phyloP scores from a whole-genome alignment of 805 yeast species.

The Pichia paraexigua region DNA sequence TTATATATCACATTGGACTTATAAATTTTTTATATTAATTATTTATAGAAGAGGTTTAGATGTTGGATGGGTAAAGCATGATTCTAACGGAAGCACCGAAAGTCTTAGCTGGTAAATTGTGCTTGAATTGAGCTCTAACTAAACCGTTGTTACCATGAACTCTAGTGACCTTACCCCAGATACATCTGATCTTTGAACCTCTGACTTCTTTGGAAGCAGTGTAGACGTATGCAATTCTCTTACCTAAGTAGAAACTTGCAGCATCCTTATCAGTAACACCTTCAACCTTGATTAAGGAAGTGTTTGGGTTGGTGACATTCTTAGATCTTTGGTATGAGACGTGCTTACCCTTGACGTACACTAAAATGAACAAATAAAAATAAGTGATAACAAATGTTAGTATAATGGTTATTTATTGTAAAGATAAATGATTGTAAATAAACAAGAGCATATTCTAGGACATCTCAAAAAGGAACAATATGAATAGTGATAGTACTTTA shows the following conservation, averaged over 20 bases:
- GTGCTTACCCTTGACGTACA: conserved; percentile 99
- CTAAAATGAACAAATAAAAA: conserved; percentile 31
- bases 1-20: conserved; percentile 14
- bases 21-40: conserved; percentile 12
- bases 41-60: conserved; percentile 46
- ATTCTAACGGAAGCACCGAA: conserved; percentile 99
- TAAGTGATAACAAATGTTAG: conserved; percentile 16
- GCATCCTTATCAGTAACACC: conserved; percentile 89
- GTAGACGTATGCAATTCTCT: conserved; percentile 99
- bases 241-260: conserved; percentile 98
- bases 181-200: conserved; percentile 98
- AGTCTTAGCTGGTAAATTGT: conserved; percentile 98
- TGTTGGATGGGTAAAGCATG: conserved; percentile 99
- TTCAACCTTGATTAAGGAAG: conserved; percentile 94
- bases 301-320: conserved; percentile 96
- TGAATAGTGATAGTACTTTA: too few relatives aligned
- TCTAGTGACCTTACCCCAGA: conserved; percentile 99
- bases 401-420: conserved; percentile 1
- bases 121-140: conserved; percentile 98
- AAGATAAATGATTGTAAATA: too few relatives aligned
- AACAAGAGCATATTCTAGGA: too few relatives aligned
- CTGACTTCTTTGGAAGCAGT: conserved; percentile 95
- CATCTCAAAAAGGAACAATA: too few relatives aligned
- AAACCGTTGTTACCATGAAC: conserved; percentile 98
- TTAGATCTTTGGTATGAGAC: conserved; percentile 99